These are phyloP conservation scores for Grosmannia serpens DNA, from an alignment of 2,329 filamentous ascomycete genomes.

Conservation along the genomic window DNA sequence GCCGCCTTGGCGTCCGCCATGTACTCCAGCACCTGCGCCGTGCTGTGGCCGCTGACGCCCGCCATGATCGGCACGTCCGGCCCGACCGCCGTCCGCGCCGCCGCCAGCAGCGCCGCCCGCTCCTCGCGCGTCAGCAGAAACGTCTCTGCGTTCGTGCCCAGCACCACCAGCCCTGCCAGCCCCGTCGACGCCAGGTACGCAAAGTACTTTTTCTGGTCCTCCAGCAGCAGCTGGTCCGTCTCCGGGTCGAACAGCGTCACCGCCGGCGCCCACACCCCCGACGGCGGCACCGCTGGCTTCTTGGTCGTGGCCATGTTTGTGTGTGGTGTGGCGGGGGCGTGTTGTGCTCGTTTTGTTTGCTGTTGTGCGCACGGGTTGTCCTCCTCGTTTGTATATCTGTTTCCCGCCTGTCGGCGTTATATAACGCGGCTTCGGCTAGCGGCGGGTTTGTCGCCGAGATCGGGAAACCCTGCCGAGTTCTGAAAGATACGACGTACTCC, in stretches of 20 bases:
- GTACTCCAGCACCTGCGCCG: conserved; percentile 49
- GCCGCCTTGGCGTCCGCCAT: conserved; percentile 46
- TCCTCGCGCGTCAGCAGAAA: conserved; percentile 23
- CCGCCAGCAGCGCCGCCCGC: conserved; percentile 33
- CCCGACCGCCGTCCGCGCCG: conserved; percentile 42
- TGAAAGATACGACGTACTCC: too few relatives aligned
- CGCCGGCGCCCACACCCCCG: conserved; percentile 22
- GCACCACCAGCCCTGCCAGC: conserved; percentile 20
- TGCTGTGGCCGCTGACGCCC: conserved; percentile 53
- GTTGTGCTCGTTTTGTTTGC: not conserved
- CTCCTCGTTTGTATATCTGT: too few relatives aligned
- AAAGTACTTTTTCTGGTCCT: conserved; percentile 19
- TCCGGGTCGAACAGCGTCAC: conserved; percentile 22
- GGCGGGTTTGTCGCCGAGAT: not conserved
- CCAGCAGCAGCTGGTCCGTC: conserved; percentile 18
- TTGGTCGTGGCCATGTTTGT: not conserved
- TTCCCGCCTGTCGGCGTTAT: not conserved
- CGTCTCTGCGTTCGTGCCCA: conserved; percentile 23
- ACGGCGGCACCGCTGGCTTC: conserved; percentile 12
- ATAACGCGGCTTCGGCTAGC: not conserved
- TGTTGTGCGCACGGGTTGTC: not conserved
- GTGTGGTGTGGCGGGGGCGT: not conserved
- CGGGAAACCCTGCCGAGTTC: not conserved
- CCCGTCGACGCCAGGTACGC: conserved; percentile 17
- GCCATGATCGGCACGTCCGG: conserved; percentile 47